Base-by-base conservation (phyloP, 2,329 filamentous ascomycete genomes). In the Cadophora luteo-olivacea region DNA sequence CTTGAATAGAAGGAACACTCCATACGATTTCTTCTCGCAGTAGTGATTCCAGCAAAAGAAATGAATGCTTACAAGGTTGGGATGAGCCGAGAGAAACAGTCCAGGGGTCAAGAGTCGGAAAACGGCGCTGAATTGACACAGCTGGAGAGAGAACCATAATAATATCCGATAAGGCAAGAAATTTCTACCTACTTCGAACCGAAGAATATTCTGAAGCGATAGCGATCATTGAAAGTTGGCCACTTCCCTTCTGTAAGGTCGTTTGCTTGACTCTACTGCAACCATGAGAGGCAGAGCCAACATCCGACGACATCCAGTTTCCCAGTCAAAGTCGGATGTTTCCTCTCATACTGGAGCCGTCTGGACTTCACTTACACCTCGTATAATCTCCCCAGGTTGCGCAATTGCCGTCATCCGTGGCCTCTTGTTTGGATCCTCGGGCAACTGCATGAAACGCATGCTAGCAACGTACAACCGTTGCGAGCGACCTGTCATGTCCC, bases 401-500 rank as follows among this genome's bases (percentile, higher is more conserved):
- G 52, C 25, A 55, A 32, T 33, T 29, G 25, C 52, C 25, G 29
- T n/a, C 29, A 55, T 2, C 29, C 52, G 6, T 55, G 2, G 14
- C 25, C 25, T 55, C 14, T 55, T 4, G 29, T 55, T 54, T 55
- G 14, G 12, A 55, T 33, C n/a, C 29, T 14, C 52, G 52, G 52
- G 4, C 33, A 6, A 33, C 16, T 55, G 52, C 52, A 55, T 55
- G 25, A 33, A 55, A 55, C 52, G 14, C 14, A 32, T 54, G 51
- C 12, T 7, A 32, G 51, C 45, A 32, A 32, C 51, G 51, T 19
- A 33, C 52, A 33, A 55, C 52, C 52, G 52, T 55, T 55, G 52
- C n/a, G 16, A 55, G 7, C 25, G 3, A 33, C 52, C 14, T 33
- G 29, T 33, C 52, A 55, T n/a, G 52, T 33, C 19, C 6, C 25